Evolutionary conservation across 73 alveolate species (phyloP).

Genomic region (Symbiodinium pilosum): DNA sequence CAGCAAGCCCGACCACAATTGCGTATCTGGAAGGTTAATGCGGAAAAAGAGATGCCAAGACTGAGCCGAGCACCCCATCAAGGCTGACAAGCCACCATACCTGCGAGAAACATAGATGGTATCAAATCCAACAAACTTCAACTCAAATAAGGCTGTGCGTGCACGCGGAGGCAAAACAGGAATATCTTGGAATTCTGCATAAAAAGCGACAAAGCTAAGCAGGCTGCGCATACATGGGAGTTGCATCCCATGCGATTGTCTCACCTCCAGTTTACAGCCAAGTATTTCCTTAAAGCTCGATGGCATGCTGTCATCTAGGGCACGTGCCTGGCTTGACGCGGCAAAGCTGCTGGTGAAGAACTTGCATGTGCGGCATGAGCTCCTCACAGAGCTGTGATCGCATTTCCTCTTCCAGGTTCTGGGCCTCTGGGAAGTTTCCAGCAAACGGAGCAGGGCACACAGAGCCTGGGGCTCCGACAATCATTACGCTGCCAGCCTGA

Average conservation of each 20-base stretch:
- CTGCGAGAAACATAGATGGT: too few species aligned
- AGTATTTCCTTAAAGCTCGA: too few species aligned
- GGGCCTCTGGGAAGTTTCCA: background rate
- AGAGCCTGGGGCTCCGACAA: background rate
- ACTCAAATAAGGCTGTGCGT: too few species aligned
- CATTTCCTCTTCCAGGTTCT: background rate
- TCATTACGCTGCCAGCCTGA: background rate
- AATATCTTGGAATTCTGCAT: too few species aligned
- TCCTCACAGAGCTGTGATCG: background rate
- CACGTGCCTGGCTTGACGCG: background rate
- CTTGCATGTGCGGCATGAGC: constrained; percentile 7
- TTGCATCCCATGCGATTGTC: background rate
- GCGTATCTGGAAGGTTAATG: too few species aligned
- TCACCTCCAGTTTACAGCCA: constrained; percentile 2
- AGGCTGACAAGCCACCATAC: constrained; percentile 4
- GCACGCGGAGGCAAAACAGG: too few species aligned
- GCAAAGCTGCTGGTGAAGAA: constrained; percentile 10
- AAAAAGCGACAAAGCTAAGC: background rate
- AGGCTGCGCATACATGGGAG: background rate
- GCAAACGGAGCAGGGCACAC: too few species aligned
- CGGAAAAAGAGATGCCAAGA: background rate
- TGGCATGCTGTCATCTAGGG: too few species aligned
- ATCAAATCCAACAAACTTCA: too few species aligned
- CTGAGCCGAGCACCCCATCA: background rate
- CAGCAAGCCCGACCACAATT: background rate